Evolutionary conservation across 306 rosid species (phyloP), one percentile per base, ranked within the genome.

Genomic region (Dalbergia cultrata): DNA sequence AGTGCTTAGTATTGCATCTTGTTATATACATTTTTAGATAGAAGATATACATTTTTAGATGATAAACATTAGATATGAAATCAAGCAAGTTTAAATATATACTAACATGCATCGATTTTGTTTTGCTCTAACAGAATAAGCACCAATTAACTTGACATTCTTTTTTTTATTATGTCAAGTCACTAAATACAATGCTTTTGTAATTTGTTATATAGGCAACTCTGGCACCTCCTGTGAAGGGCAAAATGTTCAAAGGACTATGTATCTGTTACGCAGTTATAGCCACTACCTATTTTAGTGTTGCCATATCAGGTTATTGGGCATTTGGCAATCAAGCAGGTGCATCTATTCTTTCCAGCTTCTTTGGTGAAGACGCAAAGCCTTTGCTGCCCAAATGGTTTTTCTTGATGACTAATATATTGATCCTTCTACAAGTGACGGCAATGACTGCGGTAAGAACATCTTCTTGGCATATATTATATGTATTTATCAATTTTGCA

Each of bases 221-320:
- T 3, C 43, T 90, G 67, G 97, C 93, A 49, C 70, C 97, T 53
- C 97, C 98, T 5, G 87, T 94, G 70, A 84, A 90, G 67, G 94
- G 97, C 0, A 90, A 94, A 85, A 94, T 94, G 97, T 79, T 89
- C 26, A 94, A 92, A 86, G 98, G 96, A 60, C 80, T 92, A 9
- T 92, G 94, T 67, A 44, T 94, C 1, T 92, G 97, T 56, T 94
- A 88, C 37, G 17, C 83, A 16, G 97, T 94, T 17, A 82, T 92
- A 85, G 83, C 31, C 19, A 26, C 62, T 9, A 89, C 91, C 14
- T 94, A 63, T 53, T 90, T 85, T 49, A 88, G 86, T 35, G 91
- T 89, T 3, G 92, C 86, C 18, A 87, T 92, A 8, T 88, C 98
- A 33, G 98, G 94, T 13, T 94, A 94, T 85, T 94, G 98, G 97